Conservation (phyloP, 805 yeast species). For the Candida vaughaniae region DNA sequence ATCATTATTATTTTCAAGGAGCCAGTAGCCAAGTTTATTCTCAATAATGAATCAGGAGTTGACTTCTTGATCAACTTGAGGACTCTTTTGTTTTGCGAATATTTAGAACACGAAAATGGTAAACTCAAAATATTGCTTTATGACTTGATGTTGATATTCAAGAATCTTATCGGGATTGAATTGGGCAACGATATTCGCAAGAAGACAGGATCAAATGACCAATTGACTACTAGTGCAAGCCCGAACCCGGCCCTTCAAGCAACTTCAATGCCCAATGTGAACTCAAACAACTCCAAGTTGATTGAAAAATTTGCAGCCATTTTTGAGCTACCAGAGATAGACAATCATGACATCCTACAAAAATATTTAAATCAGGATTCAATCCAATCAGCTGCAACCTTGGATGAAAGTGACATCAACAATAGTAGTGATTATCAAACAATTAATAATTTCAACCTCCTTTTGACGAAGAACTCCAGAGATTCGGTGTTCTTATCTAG, state of each 20-base stretch:
- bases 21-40: slow-evolving; percentile 46
- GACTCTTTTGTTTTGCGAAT: slow-evolving; percentile 42
- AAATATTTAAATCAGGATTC: slow-evolving; percentile 1
- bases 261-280: background rate
- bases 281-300: background rate
- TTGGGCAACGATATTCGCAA: background rate
- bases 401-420: slow-evolving; percentile 32
- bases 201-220: background rate
- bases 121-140: slow-evolving; percentile 56
- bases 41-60: slow-evolving; percentile 40
- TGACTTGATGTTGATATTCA: slow-evolving; percentile 57
- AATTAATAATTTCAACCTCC: slow-evolving; percentile 27
- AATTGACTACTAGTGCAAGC: background rate
- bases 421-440: slow-evolving; percentile 31
- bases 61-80: slow-evolving; percentile 49
- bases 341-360: slow-evolving; percentile 5
- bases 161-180: slow-evolving; percentile 28
- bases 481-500: slow-evolving; percentile 6
- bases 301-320: slow-evolving; percentile 4
- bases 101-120: slow-evolving; percentile 36
- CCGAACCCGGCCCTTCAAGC: background rate
- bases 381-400: slow-evolving; percentile 20
- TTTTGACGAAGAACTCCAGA: slow-evolving; percentile 15
- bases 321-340: slow-evolving; percentile 11
- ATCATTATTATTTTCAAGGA: slow-evolving; percentile 59